A percentile compares a stretch with the other conserved stretches of the same genome.
Evolutionary conservation across 345 rosid species (phyloP).

Genomic region (Melaleuca quinquenervia): DNA sequence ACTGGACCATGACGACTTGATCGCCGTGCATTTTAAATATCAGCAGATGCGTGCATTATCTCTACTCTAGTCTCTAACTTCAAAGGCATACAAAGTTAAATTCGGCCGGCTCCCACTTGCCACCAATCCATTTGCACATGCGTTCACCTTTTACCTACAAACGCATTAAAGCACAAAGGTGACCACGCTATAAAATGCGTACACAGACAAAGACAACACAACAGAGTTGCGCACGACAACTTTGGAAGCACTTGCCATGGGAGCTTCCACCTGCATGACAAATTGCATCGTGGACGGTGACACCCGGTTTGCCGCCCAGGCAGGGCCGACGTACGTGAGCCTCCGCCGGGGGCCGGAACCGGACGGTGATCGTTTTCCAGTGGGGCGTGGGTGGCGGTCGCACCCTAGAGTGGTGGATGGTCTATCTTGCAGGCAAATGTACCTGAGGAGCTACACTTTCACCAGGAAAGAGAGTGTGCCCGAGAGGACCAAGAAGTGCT

Average conservation of each 20-base stretch:
- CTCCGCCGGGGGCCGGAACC: constrained; percentile 20
- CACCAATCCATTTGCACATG: neutral
- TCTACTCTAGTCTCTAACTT: neutral
- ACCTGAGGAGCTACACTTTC: constrained; percentile 40
- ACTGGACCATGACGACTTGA: neutral
- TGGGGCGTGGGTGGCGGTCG: neutral
- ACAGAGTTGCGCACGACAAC: neutral
- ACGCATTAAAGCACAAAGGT: neutral
- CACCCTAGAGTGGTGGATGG: constrained; percentile 20
- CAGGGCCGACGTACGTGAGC: constrained; percentile 11
- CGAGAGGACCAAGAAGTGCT: constrained; percentile 20
- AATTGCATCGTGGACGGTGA: constrained; percentile 8
- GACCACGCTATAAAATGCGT: neutral
- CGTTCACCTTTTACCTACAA: neutral
- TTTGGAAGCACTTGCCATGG: constrained; percentile 1
- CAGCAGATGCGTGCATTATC: neutral
- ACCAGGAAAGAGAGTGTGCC: constrained; percentile 18
- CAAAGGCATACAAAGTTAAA: neutral
- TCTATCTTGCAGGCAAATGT: constrained; percentile 36
- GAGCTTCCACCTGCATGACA: constrained; percentile 11
- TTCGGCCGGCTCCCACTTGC: neutral
- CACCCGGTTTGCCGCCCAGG: neutral
- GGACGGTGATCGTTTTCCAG: neutral
- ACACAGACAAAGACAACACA: neutral
- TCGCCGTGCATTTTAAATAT: neutral